Evolutionary conservation across 805 yeast species (phyloP).

Genomic region (Saccharomycopsis synnaedendra): DNA sequence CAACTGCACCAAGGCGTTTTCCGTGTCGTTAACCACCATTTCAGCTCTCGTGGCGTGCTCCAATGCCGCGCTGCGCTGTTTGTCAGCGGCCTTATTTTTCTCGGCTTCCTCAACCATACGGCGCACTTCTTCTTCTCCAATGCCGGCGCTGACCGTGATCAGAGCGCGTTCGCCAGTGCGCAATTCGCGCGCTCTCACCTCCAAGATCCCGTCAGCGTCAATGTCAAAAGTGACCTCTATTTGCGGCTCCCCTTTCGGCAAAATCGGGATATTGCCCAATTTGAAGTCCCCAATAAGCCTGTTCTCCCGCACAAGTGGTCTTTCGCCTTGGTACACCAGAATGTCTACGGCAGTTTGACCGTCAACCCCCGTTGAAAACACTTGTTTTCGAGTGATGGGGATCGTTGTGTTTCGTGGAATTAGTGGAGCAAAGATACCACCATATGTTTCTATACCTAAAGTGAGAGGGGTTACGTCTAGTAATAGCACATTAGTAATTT

Average conservation of each 20-base stretch:
- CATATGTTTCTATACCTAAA: constrained; percentile 74
- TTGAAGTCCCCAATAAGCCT: constrained; percentile 67
- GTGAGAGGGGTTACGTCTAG: constrained; percentile 80
- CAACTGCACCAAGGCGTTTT: constrained; percentile 69
- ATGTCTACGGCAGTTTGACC: constrained; percentile 78
- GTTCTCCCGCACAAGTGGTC: constrained; percentile 68
- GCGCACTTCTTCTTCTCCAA: constrained; percentile 58
- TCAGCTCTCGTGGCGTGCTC: constrained; percentile 74
- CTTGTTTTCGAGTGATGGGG: constrained; percentile 64
- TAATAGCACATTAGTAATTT: constrained; percentile 64
- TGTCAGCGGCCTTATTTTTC: constrained; percentile 48
- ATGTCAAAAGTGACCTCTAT: constrained; percentile 67
- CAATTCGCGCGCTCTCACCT: constrained; percentile 72
- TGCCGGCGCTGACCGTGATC: constrained; percentile 59
- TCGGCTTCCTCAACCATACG: constrained; percentile 57
- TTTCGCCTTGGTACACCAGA: constrained; percentile 72
- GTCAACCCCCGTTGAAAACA: constrained; percentile 74
- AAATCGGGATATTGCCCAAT: constrained; percentile 59
- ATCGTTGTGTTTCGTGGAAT: constrained; percentile 70
- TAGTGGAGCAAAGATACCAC: constrained; percentile 72
- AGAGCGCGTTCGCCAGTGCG: constrained; percentile 71
- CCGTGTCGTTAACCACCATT: constrained; percentile 77
- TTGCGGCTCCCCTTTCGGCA: constrained; percentile 75
- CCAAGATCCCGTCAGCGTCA: constrained; percentile 76
- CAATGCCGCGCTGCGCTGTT: constrained; percentile 43